Base-by-base conservation (phyloP, 768 basidiomycete species). In the Xerocomellus intermedius region DNA sequence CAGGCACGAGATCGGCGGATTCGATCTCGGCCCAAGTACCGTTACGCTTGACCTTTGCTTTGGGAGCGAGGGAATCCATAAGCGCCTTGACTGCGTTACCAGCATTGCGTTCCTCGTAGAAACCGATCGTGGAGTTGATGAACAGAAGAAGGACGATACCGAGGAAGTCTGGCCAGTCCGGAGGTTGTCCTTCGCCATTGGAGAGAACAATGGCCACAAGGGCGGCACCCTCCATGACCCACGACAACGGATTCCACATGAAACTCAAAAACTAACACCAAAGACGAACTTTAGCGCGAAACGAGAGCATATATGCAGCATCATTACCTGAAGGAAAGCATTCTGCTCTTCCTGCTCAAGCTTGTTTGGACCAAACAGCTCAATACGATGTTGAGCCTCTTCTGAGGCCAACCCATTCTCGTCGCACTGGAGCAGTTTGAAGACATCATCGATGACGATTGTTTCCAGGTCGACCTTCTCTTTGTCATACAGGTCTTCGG, bases 171-270 rank as follows among this genome's bases (percentile, higher is more conserved):
- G 91, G 78, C 96, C 96, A 98, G 69, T 98, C 95, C 19, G 96
- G 96, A 28, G 95, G 84, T 51, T 79, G 77, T 52, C 79, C 76
- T 64, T 86, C 85, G 74, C 96, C 96, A 74, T 98, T 98, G 52
- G 96, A 97, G 30, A 98, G 84, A 39, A 84, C 94, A 71, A 98
- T 98, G 45, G 96, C 95, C 61, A 94, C 93, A 30, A 94, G 80
- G 8, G 92, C 91, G 37, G 94, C 94, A 58, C 88, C 94, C 74
- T 98, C 96, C 96, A 98, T 98, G 74, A 98, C 96, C 96, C 96
- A 98, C 33, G 96, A 98, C 13, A 98, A 80, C 42, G 96, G 96
- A 77, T 98, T 98, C 96, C 96, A 98, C 96, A 98, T 98, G 83
- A 98, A 98, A 70, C 86, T 86, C 63, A 94, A 76, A 74, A 95